Evolutionary conservation across 495 filamentous ascomycete genomes (phyloP), one percentile per base, ranked within the genome.

Genomic region (Zalerion maritima): DNA sequence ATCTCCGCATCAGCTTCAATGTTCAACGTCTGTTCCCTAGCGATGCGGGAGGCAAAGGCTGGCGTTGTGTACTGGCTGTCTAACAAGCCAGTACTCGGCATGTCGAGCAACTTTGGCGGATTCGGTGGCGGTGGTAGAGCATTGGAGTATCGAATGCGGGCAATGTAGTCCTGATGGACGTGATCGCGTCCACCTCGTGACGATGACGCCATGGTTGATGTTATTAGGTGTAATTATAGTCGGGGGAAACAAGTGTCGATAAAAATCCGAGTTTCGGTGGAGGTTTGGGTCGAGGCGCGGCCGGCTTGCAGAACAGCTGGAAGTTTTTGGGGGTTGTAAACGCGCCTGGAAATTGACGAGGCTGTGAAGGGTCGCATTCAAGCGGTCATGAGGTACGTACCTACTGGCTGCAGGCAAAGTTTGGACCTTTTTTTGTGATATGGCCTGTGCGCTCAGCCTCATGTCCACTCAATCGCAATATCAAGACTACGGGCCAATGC

Each of bases 1-100:
- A 94, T 71, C 60, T 96, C 91, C 12, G 85, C 86, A 71, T 97
- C 91, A 13, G 85, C 84, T 52, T 96, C 89, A 29, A 97, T 85
- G 37, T 92, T 94, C 3, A 91, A 59, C n/a, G 85, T 74, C 57
- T 96, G 86, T 37, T 91, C 82, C 38, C 85, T 67, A 1, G 81
- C 81, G 35, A 97, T 55, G 29, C 81, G 75, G 18, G 84, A 86
- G 14, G 83, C 81, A 58, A 92, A 96, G 2, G 69, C 73, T 1
- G 87, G 78, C 6, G 74, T 77, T 9, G 87, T 85, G 51, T 94
- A 96, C 43, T 84, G 76, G 29, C 69, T 72, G 45, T 67, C 71
- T 6, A 76, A 64, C 12, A 94, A 67, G 9, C 91, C 91, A 31
- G 79, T 81, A 42, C 87, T 92, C 5, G 89, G 87, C 38, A 97